Evolutionary conservation across 257 asterid genomes (phyloP).

Genomic region (Solanum chiquidenum): DNA sequence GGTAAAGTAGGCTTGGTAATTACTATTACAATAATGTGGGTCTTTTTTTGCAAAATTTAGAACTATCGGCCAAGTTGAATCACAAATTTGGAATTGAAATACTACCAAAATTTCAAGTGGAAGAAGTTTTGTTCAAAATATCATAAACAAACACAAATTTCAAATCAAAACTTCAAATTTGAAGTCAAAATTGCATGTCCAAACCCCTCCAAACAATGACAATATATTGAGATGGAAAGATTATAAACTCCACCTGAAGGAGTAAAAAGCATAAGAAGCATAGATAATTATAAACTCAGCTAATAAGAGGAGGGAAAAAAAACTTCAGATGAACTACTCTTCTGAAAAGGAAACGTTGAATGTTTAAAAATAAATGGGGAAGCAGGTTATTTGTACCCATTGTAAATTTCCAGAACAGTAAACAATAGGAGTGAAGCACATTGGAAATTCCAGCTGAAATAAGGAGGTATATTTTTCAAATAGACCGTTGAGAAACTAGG

Average conservation of each 20-base stretch:
- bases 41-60: background rate
- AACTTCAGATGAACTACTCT: background rate
- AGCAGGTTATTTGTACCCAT: background rate
- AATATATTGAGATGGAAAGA: background rate
- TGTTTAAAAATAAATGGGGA: background rate
- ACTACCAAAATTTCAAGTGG: background rate
- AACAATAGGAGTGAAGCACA: background rate
- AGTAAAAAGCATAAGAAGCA: background rate
- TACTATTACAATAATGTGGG: background rate
- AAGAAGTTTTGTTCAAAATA: background rate
- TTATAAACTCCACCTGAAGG: background rate
- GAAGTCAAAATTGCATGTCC: background rate
- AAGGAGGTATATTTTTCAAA: background rate
- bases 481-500: background rate
- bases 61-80: background rate
- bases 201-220: background rate
- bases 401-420: background rate
- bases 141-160: background rate
- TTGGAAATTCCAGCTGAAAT: background rate
- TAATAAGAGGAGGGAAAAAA: background rate
- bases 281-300: background rate
- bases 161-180: background rate
- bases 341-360: background rate
- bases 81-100: background rate
- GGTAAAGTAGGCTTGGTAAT: background rate